These are phyloP conservation scores for Fusarium xylarioides DNA, from an alignment of 2,329 filamentous ascomycete species.

Conservation along the genomic window DNA sequence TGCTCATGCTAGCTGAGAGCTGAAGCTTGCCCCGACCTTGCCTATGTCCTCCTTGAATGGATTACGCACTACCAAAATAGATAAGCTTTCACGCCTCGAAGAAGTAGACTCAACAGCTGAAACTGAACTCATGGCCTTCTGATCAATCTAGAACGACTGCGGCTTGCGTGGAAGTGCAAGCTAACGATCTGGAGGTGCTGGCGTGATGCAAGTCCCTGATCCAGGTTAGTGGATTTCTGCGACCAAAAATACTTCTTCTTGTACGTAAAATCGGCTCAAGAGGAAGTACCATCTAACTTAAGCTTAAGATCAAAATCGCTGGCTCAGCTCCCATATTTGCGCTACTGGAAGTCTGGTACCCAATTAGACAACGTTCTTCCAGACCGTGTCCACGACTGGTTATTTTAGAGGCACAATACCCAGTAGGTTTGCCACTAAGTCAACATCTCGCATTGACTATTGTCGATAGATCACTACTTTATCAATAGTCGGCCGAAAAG, in stretches of 20 bases:
- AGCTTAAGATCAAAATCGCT: too few relatives aligned
- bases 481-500: neutral
- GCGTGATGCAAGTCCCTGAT: neutral
- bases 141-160: neutral
- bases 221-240: neutral
- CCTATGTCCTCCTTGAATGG: rapidly evolving
- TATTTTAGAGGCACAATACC: neutral
- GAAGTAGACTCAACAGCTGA: neutral
- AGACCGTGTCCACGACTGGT: rapidly evolving
- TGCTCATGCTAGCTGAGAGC: neutral
- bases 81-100: rapidly evolving
- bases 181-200: neutral
- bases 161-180: neutral
- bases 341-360: neutral
- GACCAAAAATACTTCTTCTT: neutral
- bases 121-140: neutral
- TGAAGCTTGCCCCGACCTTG: neutral
- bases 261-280: rapidly evolving
- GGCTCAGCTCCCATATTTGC: neutral
- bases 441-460: neutral
- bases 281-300: neutral
- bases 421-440: neutral
- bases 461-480: neutral
- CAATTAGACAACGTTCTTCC: neutral
- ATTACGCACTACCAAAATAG: neutral